Conservation (phyloP, 2,329 filamentous ascomycete species). For the Colletotrichum australisinense region DNA sequence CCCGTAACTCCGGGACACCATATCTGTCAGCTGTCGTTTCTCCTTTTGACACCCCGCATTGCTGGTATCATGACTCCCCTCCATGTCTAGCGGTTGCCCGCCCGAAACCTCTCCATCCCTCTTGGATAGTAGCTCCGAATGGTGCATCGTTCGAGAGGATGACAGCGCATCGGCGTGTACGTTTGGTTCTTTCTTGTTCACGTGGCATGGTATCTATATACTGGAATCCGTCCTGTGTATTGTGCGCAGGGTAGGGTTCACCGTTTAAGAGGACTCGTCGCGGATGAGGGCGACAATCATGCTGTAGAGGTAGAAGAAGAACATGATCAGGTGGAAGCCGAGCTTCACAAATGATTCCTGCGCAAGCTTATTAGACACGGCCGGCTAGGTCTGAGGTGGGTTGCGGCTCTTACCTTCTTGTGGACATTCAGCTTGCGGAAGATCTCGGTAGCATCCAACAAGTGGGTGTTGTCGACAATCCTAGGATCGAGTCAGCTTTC, state of each 20-base stretch:
- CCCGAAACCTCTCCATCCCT: slow-evolving; percentile 9
- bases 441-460: slow-evolving; percentile 97
- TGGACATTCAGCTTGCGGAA: slow-evolving; percentile 99
- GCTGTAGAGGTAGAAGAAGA: slow-evolving; percentile 99
- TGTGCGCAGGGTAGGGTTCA: slow-evolving; percentile 14
- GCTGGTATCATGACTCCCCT: slow-evolving; percentile 35
- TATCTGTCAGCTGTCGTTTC: slow-evolving; percentile 14
- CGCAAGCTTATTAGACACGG: slow-evolving; percentile 25
- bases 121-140: slow-evolving; percentile 22
- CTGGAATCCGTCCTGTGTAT: slow-evolving; percentile 35
- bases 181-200: slow-evolving; percentile 14
- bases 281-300: slow-evolving; percentile 97
- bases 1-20: slow-evolving; percentile 14
- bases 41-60: slow-evolving; percentile 1
- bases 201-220: slow-evolving; percentile 28
- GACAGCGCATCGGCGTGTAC: neutral
- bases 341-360: slow-evolving; percentile 99
- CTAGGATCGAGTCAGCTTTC: slow-evolving; percentile 58
- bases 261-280: slow-evolving; percentile 84
- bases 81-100: slow-evolving; percentile 31
- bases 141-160: slow-evolving; percentile 11
- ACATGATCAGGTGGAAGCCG: slow-evolving; percentile 98
- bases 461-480: slow-evolving; percentile 96
- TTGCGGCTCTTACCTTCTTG: slow-evolving; percentile 79
- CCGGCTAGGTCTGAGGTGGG: fast-evolving